Evolutionary conservation across 1,284 basidiomycete genomes (phyloP), one percentile per base, ranked within the genome.

Genomic region (Papiliotrema terrestris): DNA sequence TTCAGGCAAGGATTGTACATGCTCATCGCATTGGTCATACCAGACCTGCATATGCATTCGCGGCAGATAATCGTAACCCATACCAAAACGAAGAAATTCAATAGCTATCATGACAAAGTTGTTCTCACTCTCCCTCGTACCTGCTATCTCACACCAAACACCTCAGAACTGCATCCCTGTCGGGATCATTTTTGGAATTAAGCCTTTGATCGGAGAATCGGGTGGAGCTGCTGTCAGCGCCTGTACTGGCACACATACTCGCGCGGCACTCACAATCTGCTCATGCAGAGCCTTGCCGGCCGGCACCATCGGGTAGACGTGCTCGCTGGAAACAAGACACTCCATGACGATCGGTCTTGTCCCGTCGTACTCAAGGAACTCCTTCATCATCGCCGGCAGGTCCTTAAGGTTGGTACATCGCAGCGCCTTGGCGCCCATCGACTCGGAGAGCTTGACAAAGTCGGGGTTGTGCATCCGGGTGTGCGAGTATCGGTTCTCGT

Each of bases 391-490:
- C 39, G 82, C 84, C 0, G 91, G 90, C 14, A 98, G 82, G 54
- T 98, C 94, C 42, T 82, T 85, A 8, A 82, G 72, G 37, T 72
- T 83, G 46, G 81, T 78, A 73, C 88, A 91, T 58, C 89, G 83
- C 67, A 98, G 85, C 6, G 89, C 91, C 71, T 97, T 91, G 50
- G 93, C 87, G 55, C 87, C 85, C 93, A 98, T 97, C 3, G 91
- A 80, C 68, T 87, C 80, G 19, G 93, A 91, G 43, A 98, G 84
- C 65, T 84, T 82, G 68, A 92, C 83, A 77, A 97, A 98, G 79
- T 98, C 87, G 15, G 95, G 94, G 80, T 98, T 97, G 54, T 80
- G 84, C 93, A 97, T 97, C 58, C 81, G 79, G 6, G 94, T 96
- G 79, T 97, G 92, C 29, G 93, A 92, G 79, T 97, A 95, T 37